Base-by-base conservation (phyloP, 441 rosid species). In the Erodium trifolium region DNA sequence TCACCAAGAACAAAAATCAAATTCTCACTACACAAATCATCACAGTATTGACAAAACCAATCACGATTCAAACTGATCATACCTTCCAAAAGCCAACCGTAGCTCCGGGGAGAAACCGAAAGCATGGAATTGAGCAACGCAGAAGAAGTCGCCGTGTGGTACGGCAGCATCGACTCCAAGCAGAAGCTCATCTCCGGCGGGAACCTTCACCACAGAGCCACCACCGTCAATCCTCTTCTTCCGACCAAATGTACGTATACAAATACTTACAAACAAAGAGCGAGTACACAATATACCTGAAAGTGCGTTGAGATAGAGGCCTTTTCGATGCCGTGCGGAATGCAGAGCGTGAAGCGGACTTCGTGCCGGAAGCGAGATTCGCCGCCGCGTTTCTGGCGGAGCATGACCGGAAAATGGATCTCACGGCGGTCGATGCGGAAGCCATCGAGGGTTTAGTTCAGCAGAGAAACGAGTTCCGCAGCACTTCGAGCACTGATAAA, bases 321-420 rank as follows among this genome's bases (percentile, higher is more conserved):
- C 27, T 62, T 27, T 27, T 62, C n/a, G 65, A 0, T 0, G 65
- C 35, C 35, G 37, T 10, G 10, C 87, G 75, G 78, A 83, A 80
- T 18, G 85, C 75, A 17, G 90, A 80, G 62, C 82, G 78, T 14
- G 62, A 6, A 19, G 82, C 66, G 4, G 86, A 71, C 75, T 82
- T 85, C 34, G 91, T 72, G 45, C 79, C 86, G 64, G 92, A 81
- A 31, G 85, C 82, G 68, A 88, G 63, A 51, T 86, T 82, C 49
- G 88, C 71, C 9, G 87, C 86, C 45, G 75, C 84, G 71, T 39
- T 75, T 0, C 93, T 93, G 39, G 75, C 79, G 9, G 89, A 77
- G 75, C 77, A 64, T 41, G 96, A 84, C 47, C 96, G 93, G 83
- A 89, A 70, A 70, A 86, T 62, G 71, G 96, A 86, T 82, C 95